Percentiles rank a stretch among this genome's conserved stretches.
phyloP scores from a whole-genome alignment of 495 filamentous ascomycete genomes.

The Penicillium malachiteum region DNA sequence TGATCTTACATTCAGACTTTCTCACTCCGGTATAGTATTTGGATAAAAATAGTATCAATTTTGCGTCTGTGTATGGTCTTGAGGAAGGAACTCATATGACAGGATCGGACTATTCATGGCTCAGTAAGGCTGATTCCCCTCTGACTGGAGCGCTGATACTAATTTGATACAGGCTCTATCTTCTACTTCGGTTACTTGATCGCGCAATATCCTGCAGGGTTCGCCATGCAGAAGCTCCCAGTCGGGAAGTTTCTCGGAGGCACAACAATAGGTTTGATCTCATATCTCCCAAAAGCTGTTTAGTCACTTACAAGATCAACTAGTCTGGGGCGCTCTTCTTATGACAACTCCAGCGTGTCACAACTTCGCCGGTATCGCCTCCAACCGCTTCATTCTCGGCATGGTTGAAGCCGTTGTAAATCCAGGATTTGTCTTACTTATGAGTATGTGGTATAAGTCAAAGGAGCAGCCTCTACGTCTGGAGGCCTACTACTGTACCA shows the following conservation, averaged over 20 bases:
- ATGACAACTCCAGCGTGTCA: slow-evolving; percentile 41
- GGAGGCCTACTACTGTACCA: slow-evolving; percentile 55
- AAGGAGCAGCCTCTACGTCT: slow-evolving; percentile 56
- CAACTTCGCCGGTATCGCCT: slow-evolving; percentile 44
- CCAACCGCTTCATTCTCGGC: slow-evolving; percentile 50
- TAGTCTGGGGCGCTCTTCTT: slow-evolving; percentile 42
- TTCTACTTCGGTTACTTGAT: slow-evolving; percentile 58
- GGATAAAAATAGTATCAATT: slow-evolving; percentile 62
- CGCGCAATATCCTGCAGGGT: slow-evolving; percentile 52
- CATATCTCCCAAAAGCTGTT: background rate
- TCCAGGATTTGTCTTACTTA: slow-evolving; percentile 57
- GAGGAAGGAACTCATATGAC: slow-evolving; percentile 49
- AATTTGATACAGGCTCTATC: slow-evolving; percentile 36
- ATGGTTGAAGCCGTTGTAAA: slow-evolving; percentile 56
- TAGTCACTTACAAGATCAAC: background rate
- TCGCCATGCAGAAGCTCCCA: slow-evolving; percentile 52
- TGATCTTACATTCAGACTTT: background rate
- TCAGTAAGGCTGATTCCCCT: slow-evolving; percentile 21
- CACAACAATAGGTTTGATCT: slow-evolving; percentile 32
- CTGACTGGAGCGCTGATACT: background rate
- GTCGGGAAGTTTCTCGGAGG: slow-evolving; percentile 50
- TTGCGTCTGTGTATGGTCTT: slow-evolving; percentile 58
- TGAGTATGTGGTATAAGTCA: slow-evolving; percentile 56
- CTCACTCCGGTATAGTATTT: slow-evolving; percentile 46
- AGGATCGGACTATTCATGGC: slow-evolving; percentile 60